Evolutionary conservation across 768 basidiomycete species (phyloP), one percentile per base, ranked within the genome.

Genomic region (Tylopilus sp.): DNA sequence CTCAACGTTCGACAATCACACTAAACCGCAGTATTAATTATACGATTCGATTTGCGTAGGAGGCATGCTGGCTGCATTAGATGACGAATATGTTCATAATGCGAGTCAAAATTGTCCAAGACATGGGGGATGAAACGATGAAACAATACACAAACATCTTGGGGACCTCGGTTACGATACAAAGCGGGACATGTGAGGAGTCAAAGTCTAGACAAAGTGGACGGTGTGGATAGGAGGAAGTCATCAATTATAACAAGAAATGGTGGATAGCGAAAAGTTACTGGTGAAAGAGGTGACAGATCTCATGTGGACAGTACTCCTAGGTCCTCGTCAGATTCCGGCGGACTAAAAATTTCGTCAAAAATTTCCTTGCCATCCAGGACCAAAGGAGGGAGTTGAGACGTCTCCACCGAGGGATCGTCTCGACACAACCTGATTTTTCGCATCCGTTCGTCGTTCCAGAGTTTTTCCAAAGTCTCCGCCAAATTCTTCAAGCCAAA

Each of bases 401-500:
- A 70, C 17, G 69, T 69, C 44, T 69, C 69, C 18, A 69, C 62
- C 5, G 70, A 73, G 33, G 79, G 72, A 60, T 83, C 79, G 49
- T 88, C 85, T 23, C 83, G 74, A 33, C 78, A 75, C 18, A 70
- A 66, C 70, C 88, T 86, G 57, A 83, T 80, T 57, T 86, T 75
- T 51, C 80, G 75, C 57, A 85, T 75, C 48, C 86, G 82, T 71
- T 95, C 93, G 53, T 86, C 82, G 53, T 90, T 86, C 89, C 92
- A 98, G 38, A 95, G 90, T 45, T 76, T 78, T 66, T 88, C 88
- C 58, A 99, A 70, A 30, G 88, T 76, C 57, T 79, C 78, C 11
- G 88, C 78, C 26, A 98, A 70, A 64, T 79, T 92, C 75, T 85
- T 86, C 68, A 99, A 69, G 4, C 97, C 97, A 64, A 88, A 90